Conservation (phyloP, 2,329 filamentous ascomycete species). For the Calonectria fujianensis region DNA sequence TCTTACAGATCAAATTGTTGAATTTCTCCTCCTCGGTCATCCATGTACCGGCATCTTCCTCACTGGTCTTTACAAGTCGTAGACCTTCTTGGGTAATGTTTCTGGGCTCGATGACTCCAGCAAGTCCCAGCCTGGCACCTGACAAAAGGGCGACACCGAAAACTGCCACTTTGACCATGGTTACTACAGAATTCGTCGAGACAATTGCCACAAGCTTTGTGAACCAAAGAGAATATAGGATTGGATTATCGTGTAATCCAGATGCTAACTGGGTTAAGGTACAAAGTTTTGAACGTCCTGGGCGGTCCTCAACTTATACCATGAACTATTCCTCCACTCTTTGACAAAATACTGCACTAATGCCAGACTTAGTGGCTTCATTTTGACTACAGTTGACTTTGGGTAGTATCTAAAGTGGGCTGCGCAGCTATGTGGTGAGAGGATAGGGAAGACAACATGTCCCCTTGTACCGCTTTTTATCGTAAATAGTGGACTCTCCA, state of each 20-base stretch:
- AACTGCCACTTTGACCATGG: constrained; percentile 33
- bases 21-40: constrained; percentile 64
- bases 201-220: neutral
- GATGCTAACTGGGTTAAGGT: neutral
- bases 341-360: neutral
- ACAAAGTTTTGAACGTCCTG: neutral
- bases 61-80: constrained; percentile 61
- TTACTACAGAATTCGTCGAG: neutral
- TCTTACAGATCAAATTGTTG: constrained; percentile 58
- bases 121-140: constrained; percentile 1
- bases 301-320: neutral
- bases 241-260: neutral
- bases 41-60: constrained; percentile 61
- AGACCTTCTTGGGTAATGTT: constrained; percentile 40
- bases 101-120: constrained; percentile 7
- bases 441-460: neutral
- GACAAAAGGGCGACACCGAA: constrained; percentile 16
- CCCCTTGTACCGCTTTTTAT: neutral
- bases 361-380: constrained; percentile 27
- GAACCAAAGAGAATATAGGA: neutral
- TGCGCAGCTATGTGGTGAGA: constrained; percentile 8
- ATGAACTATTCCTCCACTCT: neutral
- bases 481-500: neutral
- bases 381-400: constrained; percentile 20
- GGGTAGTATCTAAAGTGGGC: constrained; percentile 33